Base-by-base conservation (phyloP, 495 filamentous ascomycete species). In the Apiosordaria backusii region DNA sequence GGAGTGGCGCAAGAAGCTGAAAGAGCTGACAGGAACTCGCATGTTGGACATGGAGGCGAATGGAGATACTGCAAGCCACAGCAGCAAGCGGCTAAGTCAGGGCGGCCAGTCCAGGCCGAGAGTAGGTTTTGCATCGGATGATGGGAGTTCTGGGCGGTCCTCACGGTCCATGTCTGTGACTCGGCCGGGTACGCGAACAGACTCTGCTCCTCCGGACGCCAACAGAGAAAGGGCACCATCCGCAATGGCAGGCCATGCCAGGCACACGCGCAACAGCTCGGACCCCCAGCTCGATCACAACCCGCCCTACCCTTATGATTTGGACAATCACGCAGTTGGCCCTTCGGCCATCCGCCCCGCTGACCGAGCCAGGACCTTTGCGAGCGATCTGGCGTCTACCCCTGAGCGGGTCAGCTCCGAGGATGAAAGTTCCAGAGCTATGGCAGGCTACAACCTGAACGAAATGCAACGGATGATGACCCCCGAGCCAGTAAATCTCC, bases 1-100 rank as follows among this genome's bases (percentile, higher is more conserved):
- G n/a, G 88, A 97, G 68, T 98, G 96, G 96, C 85, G 95, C 63
- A 85, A 84, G 71, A 87, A 90, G 73, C 74, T 99, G 77, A 98
- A 97, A 79, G 92, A 97, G 62, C 81, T 95, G 53, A 98, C 96
- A 1, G 83, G 88, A n/a, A 87, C 85, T 35, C 88, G 93, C 10
- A 92, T 96, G 85, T 80, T 77, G 18, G 74, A 75, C 24, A 76
- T 81, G 26, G 81, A 83, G 68, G 83, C 85, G 65, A 85, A 87
- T 60, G 91, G 89, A 71, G 79, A 88, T 58, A 85, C 82, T 27
- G 83, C 83, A 68, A 85, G 83, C 72, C 80, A 83, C 50, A 83
- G 84, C 67, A 84, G 83, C 60, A 88, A 88, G 66, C 86, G 91
- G 60, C 82, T 88, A 62, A 95, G 90, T 70, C 78, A 92, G 61